Percentiles rank a stretch among this genome's conserved stretches.
These are phyloP conservation scores for Mollisia scopiformis DNA, from an alignment of 2,329 filamentous ascomycete genomes.

Conservation along the genomic window DNA sequence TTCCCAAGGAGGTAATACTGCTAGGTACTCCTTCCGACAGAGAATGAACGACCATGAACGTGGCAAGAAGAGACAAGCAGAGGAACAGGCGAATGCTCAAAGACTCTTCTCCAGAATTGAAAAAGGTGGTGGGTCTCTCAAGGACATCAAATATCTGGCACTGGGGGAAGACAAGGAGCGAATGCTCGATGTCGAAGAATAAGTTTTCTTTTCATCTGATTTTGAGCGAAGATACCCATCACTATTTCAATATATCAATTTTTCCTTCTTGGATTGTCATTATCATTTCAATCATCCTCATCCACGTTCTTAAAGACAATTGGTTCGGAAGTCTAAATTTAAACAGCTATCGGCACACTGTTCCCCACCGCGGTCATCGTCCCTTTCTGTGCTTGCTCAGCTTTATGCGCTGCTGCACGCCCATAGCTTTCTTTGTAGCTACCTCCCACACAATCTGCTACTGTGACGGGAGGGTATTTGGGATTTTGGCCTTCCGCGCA, in stretches of 20 bases:
- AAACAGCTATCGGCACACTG: background rate
- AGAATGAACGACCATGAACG: slow-evolving; percentile 27
- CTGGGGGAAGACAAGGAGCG: background rate
- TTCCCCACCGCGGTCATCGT: background rate
- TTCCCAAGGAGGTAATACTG: slow-evolving; percentile 13
- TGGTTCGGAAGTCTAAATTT: too few species aligned
- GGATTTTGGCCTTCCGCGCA: slow-evolving; percentile 38
- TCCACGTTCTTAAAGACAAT: background rate
- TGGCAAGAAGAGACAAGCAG: slow-evolving; percentile 28
- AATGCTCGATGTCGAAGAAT: background rate
- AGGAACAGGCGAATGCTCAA: slow-evolving; percentile 41
- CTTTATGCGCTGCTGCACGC: slow-evolving; percentile 44
- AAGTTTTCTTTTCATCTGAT: background rate
- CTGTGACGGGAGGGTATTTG: slow-evolving; percentile 46
- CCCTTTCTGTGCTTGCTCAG: slow-evolving; percentile 6
- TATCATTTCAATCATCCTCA: background rate
- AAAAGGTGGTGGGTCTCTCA: slow-evolving; percentile 24
- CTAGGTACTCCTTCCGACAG: slow-evolving; percentile 24
- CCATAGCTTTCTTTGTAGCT: slow-evolving; percentile 48
- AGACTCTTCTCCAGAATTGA: slow-evolving; percentile 42
- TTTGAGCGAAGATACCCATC: background rate
- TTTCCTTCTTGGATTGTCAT: background rate
- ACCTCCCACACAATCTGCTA: slow-evolving; percentile 42
- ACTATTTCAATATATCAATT: background rate
- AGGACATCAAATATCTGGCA: slow-evolving; percentile 20